phyloP scores from a whole-genome alignment of 2,329 filamentous ascomycete genomes.

The Ophiostoma quercus region DNA sequence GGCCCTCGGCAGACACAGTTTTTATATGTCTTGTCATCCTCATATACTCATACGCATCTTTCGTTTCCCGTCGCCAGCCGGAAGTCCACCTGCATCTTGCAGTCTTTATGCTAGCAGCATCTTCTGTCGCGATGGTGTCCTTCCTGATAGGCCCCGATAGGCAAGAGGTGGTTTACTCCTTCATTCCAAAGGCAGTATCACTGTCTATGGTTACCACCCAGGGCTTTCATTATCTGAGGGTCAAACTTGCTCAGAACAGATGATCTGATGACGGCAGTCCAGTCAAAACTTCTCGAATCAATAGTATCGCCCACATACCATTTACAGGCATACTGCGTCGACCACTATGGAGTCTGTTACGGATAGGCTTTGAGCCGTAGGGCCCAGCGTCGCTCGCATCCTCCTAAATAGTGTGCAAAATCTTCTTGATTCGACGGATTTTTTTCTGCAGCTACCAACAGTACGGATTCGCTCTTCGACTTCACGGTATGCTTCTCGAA shows the following conservation, averaged over 20 bases:
- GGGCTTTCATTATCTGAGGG: not conserved
- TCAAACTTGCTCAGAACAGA: not conserved
- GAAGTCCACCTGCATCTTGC: not conserved
- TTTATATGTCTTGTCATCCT: not conserved
- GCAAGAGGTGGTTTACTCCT: not conserved
- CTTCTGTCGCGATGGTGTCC: not conserved
- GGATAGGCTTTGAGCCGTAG: no score
- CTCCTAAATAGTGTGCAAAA: no score
- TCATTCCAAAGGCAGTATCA: not conserved
- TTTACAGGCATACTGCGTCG: no score
- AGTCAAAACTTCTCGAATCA: no score
- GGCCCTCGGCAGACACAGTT: not conserved
- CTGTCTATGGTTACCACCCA: not conserved
- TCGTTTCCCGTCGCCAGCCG: not conserved
- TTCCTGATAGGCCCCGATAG: not conserved
- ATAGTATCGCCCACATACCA: no score
- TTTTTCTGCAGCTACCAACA: no score
- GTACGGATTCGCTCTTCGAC: no score
- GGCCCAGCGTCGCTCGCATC: no score
- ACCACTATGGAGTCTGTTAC: no score
- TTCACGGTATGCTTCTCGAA: no score
- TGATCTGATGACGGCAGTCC: no score
- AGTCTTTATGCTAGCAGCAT: not conserved
- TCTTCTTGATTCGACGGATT: no score
- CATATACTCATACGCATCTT: not conserved